Percentiles rank a stretch among this genome's conserved stretches.
These are phyloP conservation scores for Paecilomyces sp. DNA, from an alignment of 2,329 filamentous ascomycete species.

Conservation along the genomic window DNA sequence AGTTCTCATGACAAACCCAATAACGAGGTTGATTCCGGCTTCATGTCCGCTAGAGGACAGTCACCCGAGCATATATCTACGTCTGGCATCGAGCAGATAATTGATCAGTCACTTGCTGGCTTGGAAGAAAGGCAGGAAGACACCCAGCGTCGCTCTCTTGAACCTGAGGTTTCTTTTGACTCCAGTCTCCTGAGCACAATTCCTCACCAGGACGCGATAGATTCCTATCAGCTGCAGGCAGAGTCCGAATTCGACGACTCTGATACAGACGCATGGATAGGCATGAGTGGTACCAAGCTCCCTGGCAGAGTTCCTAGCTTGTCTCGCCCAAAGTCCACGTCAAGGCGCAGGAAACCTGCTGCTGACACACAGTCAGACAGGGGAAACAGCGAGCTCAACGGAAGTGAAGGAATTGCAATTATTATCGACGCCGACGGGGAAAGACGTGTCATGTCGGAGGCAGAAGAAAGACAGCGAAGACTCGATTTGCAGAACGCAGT, in stretches of 20 bases:
- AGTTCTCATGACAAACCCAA: background rate
- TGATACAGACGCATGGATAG: slow-evolving; percentile 3
- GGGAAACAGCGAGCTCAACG: background rate
- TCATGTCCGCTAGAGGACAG: background rate
- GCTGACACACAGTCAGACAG: background rate
- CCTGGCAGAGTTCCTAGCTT: slow-evolving; percentile 9
- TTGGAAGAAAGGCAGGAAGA: background rate
- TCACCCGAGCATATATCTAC: background rate
- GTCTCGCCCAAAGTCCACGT: background rate
- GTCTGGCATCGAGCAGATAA: background rate
- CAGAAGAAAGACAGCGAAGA: slow-evolving; percentile 13
- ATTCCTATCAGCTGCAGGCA: background rate
- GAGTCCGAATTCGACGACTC: slow-evolving; percentile 9
- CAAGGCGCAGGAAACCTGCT: background rate
- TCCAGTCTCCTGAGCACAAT: background rate
- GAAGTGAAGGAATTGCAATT: slow-evolving; percentile 5
- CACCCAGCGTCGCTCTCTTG: background rate
- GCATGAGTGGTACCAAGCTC: background rate
- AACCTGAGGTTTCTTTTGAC: background rate
- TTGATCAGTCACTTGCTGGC: background rate
- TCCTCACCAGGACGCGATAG: background rate
- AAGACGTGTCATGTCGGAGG: slow-evolving; percentile 10
- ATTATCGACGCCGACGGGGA: slow-evolving; percentile 16
- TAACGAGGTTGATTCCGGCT: background rate
- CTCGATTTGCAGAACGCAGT: slow-evolving; percentile 16